These are phyloP conservation scores for Zymoseptoria tritici DNA, from an alignment of 2,329 filamentous ascomycete species.

Conservation along the genomic window DNA sequence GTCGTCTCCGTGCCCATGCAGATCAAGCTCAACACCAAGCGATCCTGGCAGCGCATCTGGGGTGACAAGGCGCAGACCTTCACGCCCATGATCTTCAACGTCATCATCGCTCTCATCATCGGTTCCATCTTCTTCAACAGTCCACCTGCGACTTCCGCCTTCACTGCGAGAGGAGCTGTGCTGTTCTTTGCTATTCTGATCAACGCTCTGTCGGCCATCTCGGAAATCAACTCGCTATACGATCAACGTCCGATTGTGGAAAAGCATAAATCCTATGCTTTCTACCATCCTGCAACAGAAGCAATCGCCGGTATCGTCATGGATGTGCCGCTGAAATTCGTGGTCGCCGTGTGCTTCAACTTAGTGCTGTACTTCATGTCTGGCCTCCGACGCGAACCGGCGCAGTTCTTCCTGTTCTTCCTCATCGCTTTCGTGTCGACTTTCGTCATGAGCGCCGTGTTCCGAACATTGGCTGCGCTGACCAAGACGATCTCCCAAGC, in stretches of 20 bases:
- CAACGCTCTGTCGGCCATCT: conserved; percentile 51
- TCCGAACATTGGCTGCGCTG: conserved; percentile 51
- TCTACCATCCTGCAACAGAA: conserved; percentile 37
- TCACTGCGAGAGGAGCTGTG: conserved; percentile 49
- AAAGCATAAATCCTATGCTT: conserved; percentile 40
- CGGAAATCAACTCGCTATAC: conserved; percentile 60
- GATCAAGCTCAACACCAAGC: conserved; percentile 43
- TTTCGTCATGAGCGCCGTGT: conserved; percentile 50
- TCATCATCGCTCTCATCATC: conserved; percentile 54
- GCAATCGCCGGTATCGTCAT: conserved; percentile 48
- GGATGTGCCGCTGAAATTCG: conserved; percentile 54
- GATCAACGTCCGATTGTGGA: conserved; percentile 42
- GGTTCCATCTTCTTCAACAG: conserved; percentile 54
- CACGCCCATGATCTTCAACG: conserved; percentile 41
- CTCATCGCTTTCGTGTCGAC: conserved; percentile 54
- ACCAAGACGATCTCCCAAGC: conserved; percentile 58
- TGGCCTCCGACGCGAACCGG: conserved; percentile 34
- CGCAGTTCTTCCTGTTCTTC: conserved; percentile 57
- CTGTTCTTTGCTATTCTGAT: conserved; percentile 56
- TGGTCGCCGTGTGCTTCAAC: conserved; percentile 46
- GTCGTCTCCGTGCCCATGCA: conserved; percentile 51
- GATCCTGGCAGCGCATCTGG: conserved; percentile 47
- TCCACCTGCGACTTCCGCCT: conserved; percentile 43
- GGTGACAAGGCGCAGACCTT: conserved; percentile 45
- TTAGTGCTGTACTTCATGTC: conserved; percentile 53